A percentile compares a stretch with the other conserved stretches of the same genome.
Conservation (phyloP, 345 rosid species). For the Adansonia digitata region DNA sequence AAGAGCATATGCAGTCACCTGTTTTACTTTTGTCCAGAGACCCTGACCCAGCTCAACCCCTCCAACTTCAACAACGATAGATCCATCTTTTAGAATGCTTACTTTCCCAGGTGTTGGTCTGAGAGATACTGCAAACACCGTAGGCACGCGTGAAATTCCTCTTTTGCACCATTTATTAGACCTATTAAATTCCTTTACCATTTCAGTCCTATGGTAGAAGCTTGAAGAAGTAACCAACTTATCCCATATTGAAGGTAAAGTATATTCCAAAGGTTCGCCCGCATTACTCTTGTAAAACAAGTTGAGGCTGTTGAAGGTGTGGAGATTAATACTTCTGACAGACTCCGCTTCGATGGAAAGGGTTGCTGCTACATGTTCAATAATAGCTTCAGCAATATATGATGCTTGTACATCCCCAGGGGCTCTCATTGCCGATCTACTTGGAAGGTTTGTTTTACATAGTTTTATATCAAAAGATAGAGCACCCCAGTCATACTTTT, state of each 20-base stretch:
- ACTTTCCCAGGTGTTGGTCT: constrained; percentile 68
- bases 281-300: constrained; percentile 38
- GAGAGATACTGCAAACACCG: constrained; percentile 33
- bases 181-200: constrained; percentile 49
- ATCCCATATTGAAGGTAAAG: constrained; percentile 63
- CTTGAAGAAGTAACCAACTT: constrained; percentile 51
- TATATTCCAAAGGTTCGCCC: constrained; percentile 64
- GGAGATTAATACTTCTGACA: constrained; percentile 61
- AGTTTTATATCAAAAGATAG: constrained; percentile 66
- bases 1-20: constrained; percentile 76
- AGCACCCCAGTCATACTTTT: constrained; percentile 81
- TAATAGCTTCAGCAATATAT: constrained; percentile 64
- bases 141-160: constrained; percentile 73
- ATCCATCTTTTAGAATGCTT: constrained; percentile 72
- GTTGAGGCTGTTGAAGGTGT: constrained; percentile 47
- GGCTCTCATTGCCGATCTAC: constrained; percentile 69
- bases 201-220: constrained; percentile 41
- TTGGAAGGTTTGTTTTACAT: constrained; percentile 66
- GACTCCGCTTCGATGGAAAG: constrained; percentile 64
- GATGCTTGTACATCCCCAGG: constrained; percentile 85
- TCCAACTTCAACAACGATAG: constrained; percentile 80
- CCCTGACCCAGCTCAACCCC: constrained; percentile 91
- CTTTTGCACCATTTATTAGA: constrained; percentile 53
- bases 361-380: constrained; percentile 69
- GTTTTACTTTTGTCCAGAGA: constrained; percentile 88